phyloP scores from a whole-genome alignment of 2,329 filamentous ascomycete species.

The Calonectria honghensis region DNA sequence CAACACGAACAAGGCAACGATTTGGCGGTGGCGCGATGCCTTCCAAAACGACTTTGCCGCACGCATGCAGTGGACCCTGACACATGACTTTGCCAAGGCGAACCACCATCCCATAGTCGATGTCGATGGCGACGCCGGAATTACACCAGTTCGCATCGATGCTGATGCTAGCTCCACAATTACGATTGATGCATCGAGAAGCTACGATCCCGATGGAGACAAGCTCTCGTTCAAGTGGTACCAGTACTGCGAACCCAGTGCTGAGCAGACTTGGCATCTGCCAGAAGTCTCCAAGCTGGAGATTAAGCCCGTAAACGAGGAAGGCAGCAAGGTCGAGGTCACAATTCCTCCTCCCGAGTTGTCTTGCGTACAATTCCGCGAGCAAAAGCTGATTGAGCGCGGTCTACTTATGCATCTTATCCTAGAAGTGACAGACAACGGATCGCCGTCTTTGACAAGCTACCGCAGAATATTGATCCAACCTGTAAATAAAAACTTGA shows the following conservation, averaged over 20 bases:
- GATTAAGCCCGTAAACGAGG: constrained; percentile 34
- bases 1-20: constrained; percentile 58
- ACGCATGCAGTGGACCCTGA: constrained; percentile 63
- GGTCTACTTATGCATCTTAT: constrained; percentile 42
- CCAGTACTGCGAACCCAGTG: constrained; percentile 65
- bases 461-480: constrained; percentile 45
- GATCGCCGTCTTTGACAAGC: constrained; percentile 39
- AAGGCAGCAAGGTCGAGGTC: constrained; percentile 31
- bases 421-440: constrained; percentile 42
- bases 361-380: constrained; percentile 38
- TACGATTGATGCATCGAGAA: constrained; percentile 65
- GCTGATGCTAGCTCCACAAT: constrained; percentile 63
- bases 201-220: constrained; percentile 68
- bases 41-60: constrained; percentile 66
- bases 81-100: constrained; percentile 55
- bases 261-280: constrained; percentile 56
- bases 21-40: constrained; percentile 65
- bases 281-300: constrained; percentile 31
- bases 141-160: constrained; percentile 61
- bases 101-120: constrained; percentile 69
- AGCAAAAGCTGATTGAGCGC: constrained; percentile 38
- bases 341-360: constrained; percentile 32
- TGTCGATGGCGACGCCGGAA: constrained; percentile 62
- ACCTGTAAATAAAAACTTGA: constrained; percentile 35
- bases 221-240: constrained; percentile 69